A percentile compares a stretch with the other conserved stretches of the same genome.
Evolutionary conservation across 305 asterid species (phyloP).

Genomic region (Caryopteris hybrid): DNA sequence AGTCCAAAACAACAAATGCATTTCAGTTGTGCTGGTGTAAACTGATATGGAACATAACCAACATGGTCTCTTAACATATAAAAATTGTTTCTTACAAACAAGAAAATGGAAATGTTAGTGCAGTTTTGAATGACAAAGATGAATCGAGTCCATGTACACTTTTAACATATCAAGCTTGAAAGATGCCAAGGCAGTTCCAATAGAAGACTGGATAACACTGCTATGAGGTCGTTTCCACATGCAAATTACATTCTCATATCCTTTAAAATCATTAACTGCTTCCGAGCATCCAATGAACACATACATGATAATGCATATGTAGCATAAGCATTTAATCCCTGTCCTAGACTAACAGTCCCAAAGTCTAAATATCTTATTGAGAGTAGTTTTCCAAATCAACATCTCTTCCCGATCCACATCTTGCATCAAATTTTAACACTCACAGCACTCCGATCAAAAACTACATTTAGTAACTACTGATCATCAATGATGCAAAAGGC

Average conservation of each 20-base stretch:
- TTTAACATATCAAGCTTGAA: background rate
- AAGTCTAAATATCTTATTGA: background rate
- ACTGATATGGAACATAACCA: background rate
- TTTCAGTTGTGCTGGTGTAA: background rate
- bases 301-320: background rate
- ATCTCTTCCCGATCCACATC: background rate
- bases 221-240: background rate
- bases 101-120: conserved; percentile 7
- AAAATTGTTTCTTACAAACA: background rate
- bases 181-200: background rate
- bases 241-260: background rate
- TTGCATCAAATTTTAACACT: background rate
- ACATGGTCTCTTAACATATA: background rate
- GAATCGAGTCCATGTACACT: background rate
- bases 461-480: background rate
- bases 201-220: background rate
- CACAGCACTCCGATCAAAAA: background rate
- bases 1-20: background rate
- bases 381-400: background rate
- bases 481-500: no score
- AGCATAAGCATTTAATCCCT: background rate
- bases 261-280: background rate
- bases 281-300: background rate
- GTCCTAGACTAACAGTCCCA: background rate
- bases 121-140: background rate